Percentiles rank a stretch among this genome's conserved stretches.
These are phyloP conservation scores for Pholiota microspora DNA, from an alignment of 768 basidiomycete species.

Conservation along the genomic window DNA sequence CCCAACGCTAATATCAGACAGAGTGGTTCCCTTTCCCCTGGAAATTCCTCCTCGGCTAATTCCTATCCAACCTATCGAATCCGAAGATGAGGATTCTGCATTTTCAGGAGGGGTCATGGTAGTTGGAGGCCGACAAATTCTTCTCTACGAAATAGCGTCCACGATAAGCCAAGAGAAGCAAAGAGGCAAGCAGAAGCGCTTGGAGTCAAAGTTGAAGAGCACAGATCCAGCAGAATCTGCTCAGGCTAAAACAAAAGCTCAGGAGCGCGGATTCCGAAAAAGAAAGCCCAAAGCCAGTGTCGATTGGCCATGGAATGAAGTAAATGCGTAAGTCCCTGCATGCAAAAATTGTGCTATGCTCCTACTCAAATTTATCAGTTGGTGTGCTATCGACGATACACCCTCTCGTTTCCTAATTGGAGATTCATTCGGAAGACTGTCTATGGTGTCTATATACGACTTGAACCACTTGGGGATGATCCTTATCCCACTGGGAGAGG, in stretches of 20 bases:
- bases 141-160: conserved; percentile 58
- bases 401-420: conserved; percentile 56
- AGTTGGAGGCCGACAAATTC: conserved; percentile 63
- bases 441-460: conserved; percentile 56
- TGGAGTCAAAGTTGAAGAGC: conserved; percentile 50
- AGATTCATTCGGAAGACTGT: conserved; percentile 70
- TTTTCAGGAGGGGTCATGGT: conserved; percentile 72
- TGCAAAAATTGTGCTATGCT: not conserved
- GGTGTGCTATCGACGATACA: conserved; percentile 47
- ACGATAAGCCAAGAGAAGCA: conserved; percentile 48
- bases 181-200: conserved; percentile 50
- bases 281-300: conserved; percentile 55
- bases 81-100: conserved; percentile 21
- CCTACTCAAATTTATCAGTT: conserved; percentile 32
- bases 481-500: conserved; percentile 72
- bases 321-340: conserved; percentile 55
- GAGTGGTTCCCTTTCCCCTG: conserved; percentile 41
- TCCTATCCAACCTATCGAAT: conserved; percentile 32
- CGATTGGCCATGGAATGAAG: conserved; percentile 75
- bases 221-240: conserved; percentile 37
- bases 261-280: conserved; percentile 49
- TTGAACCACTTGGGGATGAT: conserved; percentile 42
- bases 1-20: conserved; percentile 50
- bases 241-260: conserved; percentile 55
- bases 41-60: conserved; percentile 41